phyloP scores from a whole-genome alignment of 129 eudicot species.

The Chrysanthemum seticuspe region DNA sequence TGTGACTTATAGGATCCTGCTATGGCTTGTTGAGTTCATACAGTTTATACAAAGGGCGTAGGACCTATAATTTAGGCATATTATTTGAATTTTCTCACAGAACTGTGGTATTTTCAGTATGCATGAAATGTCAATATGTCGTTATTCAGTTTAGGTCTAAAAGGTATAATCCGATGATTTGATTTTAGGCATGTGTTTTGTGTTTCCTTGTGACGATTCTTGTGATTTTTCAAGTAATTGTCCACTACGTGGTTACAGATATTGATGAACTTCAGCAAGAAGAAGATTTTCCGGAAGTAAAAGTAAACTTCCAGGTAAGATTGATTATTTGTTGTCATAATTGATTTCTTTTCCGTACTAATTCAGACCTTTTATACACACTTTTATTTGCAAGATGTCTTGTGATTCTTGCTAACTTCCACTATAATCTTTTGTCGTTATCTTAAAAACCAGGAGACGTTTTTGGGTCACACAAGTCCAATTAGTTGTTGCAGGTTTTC shows the following conservation, averaged over 20 bases:
- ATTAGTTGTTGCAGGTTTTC: slow-evolving; percentile 93
- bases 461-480: slow-evolving; percentile 95
- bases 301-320: slow-evolving; percentile 71
- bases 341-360: no score
- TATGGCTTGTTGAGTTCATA: no score
- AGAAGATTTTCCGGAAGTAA: slow-evolving; percentile 89
- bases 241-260: slow-evolving; percentile 31
- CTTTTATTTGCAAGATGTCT: slow-evolving; percentile 1
- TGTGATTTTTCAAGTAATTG: slow-evolving; percentile 11
- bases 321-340: slow-evolving; percentile 14
- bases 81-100: no score
- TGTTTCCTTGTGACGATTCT: background rate
- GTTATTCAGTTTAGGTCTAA: no score
- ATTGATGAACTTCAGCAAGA: slow-evolving; percentile 48
- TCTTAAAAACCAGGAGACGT: slow-evolving; percentile 62
- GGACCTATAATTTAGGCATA: no score
- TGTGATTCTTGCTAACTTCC: slow-evolving; percentile 13
- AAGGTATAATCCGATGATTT: background rate
- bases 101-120: no score
- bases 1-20: no score
- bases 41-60: no score
- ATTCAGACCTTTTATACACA: background rate
- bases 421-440: slow-evolving; percentile 11
- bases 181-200: background rate
- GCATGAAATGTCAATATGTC: no score